These are phyloP conservation scores for Oryza nivara DNA, from an alignment of 176 grass and related monocot species.

Conservation along the genomic window DNA sequence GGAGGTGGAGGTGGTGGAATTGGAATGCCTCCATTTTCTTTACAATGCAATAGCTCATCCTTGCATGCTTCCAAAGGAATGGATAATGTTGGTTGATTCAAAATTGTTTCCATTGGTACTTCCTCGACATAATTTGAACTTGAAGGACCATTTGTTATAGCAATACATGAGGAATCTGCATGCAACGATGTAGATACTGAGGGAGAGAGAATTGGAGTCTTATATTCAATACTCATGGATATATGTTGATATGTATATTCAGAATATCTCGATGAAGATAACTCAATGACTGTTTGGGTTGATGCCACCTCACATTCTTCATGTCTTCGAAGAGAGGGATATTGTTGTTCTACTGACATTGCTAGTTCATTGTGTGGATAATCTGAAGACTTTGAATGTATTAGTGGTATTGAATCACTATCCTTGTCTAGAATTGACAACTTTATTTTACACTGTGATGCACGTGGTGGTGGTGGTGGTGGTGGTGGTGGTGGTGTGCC, in stretches of 20 bases:
- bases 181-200: neutral
- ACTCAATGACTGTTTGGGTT: neutral
- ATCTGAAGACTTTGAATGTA: slow-evolving; percentile 23
- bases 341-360: slow-evolving; percentile 11
- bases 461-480: neutral
- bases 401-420: slow-evolving; percentile 9
- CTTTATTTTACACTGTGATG: neutral
- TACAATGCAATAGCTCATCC: slow-evolving; percentile 11
- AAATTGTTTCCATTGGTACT: neutral
- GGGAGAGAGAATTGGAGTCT: neutral
- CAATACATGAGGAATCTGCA: neutral
- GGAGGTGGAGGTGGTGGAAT: slow-evolving; percentile 29
- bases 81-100: slow-evolving; percentile 5
- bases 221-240: slow-evolving; percentile 7
- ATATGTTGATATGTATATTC: slow-evolving; percentile 4
- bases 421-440: slow-evolving; percentile 13
- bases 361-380: slow-evolving; percentile 12
- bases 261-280: slow-evolving; percentile 34
- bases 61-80: slow-evolving; percentile 36
- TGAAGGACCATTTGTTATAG: slow-evolving; percentile 29
- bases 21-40: slow-evolving; percentile 45
- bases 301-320: slow-evolving; percentile 11
- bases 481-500: neutral
- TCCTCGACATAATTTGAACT: slow-evolving; percentile 23
- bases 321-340: neutral